phyloP scores from a whole-genome alignment of 176 grass and related monocot genomes.

The Saccharum officinarum region DNA sequence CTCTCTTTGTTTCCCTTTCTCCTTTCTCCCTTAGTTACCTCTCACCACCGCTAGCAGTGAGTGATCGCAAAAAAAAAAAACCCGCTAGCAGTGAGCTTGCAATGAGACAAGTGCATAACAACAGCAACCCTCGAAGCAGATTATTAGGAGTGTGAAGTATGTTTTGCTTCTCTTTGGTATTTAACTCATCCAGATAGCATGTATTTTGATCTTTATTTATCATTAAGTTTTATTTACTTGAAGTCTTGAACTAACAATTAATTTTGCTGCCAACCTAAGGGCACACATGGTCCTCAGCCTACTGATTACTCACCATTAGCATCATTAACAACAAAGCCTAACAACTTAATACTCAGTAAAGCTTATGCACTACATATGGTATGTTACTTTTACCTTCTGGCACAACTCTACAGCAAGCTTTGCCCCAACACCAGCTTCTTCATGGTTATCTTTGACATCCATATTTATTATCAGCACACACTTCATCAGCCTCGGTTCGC shows the following conservation, averaged over 20 bases:
- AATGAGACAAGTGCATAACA: neutral
- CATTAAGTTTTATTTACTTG: constrained; percentile 16
- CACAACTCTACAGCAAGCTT: constrained; percentile 94
- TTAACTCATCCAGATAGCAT: neutral
- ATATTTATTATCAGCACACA: constrained; percentile 81
- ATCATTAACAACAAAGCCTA: constrained; percentile 9
- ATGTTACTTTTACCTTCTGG: constrained; percentile 58
- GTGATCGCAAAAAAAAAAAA: too few species aligned
- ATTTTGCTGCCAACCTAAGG: neutral
- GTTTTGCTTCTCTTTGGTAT: neutral
- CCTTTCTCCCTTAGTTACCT: neutral
- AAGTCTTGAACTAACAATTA: neutral
- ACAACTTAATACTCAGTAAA: constrained; percentile 10
- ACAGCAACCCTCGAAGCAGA: neutral
- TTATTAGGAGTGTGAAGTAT: neutral
- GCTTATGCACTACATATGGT: constrained; percentile 3
- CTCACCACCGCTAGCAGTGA: neutral
- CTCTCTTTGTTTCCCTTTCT: neutral
- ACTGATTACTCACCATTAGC: constrained; percentile 1
- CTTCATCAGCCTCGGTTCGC: constrained; percentile 70
- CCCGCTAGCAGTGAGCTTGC: neutral
- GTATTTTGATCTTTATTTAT: constrained; percentile 15
- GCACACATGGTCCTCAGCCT: too few species aligned
- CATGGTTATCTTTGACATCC: constrained; percentile 99
- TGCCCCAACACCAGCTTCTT: constrained; percentile 90